A percentile compares a stretch with the other conserved stretches of the same genome.
These are phyloP conservation scores for Irpex lacteus DNA, from an alignment of 1,284 basidiomycete species.

Conservation along the genomic window DNA sequence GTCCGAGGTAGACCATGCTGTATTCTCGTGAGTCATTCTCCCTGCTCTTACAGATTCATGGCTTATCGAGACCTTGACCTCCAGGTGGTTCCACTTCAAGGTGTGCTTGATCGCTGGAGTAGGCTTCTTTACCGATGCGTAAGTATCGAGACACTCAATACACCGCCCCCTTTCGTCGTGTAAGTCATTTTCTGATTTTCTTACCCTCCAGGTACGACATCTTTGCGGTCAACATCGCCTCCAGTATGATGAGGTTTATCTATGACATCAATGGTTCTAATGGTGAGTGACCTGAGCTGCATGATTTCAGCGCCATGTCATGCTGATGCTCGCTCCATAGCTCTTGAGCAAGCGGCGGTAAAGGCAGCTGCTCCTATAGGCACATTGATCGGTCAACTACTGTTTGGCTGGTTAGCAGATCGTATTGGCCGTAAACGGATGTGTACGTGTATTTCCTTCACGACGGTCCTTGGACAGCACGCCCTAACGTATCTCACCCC, in stretches of 20 bases:
- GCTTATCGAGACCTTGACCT: neutral
- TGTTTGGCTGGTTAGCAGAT: constrained; percentile 59
- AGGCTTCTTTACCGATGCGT: constrained; percentile 85
- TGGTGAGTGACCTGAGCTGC: neutral
- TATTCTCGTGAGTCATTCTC: constrained; percentile 39
- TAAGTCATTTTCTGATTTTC: neutral
- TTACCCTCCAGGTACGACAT: constrained; percentile 54
- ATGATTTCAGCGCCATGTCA: neutral
- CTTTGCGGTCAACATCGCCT: constrained; percentile 76
- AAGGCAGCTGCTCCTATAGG: constrained; percentile 75
- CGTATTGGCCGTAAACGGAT: constrained; percentile 51
- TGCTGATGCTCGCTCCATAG: neutral
- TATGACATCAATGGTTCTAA: constrained; percentile 42
- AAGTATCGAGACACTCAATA: constrained; percentile 7
- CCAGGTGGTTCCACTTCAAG: constrained; percentile 57
- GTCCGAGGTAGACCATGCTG: constrained; percentile 52
- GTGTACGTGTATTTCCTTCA: constrained; percentile 28
- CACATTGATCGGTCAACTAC: constrained; percentile 56
- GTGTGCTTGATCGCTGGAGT: constrained; percentile 73
- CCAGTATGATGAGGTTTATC: constrained; percentile 74
- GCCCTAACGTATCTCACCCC: constrained; percentile 21
- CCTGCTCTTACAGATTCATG: neutral
- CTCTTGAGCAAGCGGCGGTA: constrained; percentile 63
- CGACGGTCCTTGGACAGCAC: constrained; percentile 17
- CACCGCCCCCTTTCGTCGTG: neutral